Conservation (phyloP, 1,284 basidiomycete genomes). For the Ceratorhiza oryzae-sativae region DNA sequence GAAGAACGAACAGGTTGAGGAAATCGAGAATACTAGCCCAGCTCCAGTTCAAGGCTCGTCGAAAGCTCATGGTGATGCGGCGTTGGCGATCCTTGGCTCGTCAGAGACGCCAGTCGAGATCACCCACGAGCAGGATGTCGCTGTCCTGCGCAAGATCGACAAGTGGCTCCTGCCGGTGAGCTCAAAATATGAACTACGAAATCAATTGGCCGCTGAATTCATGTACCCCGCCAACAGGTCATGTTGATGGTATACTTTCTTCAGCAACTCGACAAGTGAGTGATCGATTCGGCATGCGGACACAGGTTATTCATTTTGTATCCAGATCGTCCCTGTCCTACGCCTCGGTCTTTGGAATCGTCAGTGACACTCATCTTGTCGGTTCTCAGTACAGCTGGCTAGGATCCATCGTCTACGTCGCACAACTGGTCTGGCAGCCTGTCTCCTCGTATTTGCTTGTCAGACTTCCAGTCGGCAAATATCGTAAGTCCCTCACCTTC, state of each 20-base stretch:
- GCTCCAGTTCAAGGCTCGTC: slow-evolving; percentile 40
- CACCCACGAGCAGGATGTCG: slow-evolving; percentile 51
- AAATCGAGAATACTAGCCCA: slow-evolving; percentile 33
- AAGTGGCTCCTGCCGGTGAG: slow-evolving; percentile 53
- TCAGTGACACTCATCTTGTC: slow-evolving; percentile 53
- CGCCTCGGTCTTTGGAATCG: slow-evolving; percentile 56
- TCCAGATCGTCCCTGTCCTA: slow-evolving; percentile 56
- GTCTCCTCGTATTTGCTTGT: slow-evolving; percentile 57
- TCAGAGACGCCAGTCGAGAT: slow-evolving; percentile 47
- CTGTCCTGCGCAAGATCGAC: slow-evolving; percentile 55
- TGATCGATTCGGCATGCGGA: slow-evolving; percentile 6
- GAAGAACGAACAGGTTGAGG: slow-evolving; percentile 36
- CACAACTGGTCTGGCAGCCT: slow-evolving; percentile 58
- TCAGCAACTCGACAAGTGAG: slow-evolving; percentile 56
- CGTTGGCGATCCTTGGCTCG: slow-evolving; percentile 52
- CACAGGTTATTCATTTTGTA: neutral
- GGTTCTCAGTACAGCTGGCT: slow-evolving; percentile 59
- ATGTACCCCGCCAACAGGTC: slow-evolving; percentile 40
- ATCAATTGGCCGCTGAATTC: neutral
- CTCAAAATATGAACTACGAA: neutral
- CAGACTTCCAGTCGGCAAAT: slow-evolving; percentile 55
- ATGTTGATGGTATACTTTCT: slow-evolving; percentile 56
- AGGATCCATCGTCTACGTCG: slow-evolving; percentile 57
- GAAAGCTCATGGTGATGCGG: slow-evolving; percentile 49
- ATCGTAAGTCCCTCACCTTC: slow-evolving; percentile 47